Conservation (phyloP, 805 yeast genomes). For the Metschnikowia amazonensis region DNA sequence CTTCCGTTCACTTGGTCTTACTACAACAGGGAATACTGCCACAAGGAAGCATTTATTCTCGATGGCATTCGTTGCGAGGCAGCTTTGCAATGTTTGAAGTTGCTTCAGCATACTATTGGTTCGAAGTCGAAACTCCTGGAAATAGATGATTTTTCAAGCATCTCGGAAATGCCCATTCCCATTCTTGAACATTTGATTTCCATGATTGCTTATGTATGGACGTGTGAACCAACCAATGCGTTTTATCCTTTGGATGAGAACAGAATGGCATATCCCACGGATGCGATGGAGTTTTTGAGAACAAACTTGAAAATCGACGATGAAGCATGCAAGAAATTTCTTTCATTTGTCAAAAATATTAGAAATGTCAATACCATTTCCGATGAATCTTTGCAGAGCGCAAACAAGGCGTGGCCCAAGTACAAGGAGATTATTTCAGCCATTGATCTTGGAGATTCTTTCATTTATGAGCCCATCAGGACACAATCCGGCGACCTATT, state of each 20-base stretch:
- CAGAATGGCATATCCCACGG: constrained; percentile 11
- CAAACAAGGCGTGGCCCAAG: constrained; percentile 7
- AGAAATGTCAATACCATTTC: constrained; percentile 1
- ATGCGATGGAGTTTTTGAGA: constrained; percentile 10
- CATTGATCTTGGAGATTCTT: constrained; percentile 3
- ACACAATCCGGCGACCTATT: background rate
- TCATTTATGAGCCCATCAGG: constrained; percentile 9
- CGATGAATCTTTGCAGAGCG: constrained; percentile 3
- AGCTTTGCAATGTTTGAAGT: constrained; percentile 3
- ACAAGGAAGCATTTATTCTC: constrained; percentile 7
- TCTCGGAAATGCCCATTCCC: constrained; percentile 9
- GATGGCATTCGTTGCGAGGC: constrained; percentile 10
- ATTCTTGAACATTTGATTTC: constrained; percentile 7
- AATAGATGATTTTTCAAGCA: constrained; percentile 8
- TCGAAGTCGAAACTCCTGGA: constrained; percentile 7
- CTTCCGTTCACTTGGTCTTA: constrained; percentile 7
- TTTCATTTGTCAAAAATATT: constrained; percentile 5
- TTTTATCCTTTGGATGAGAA: constrained; percentile 12
- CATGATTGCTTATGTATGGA: constrained; percentile 11
- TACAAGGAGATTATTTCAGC: constrained; percentile 3
- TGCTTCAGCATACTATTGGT: constrained; percentile 11
- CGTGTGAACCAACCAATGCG: constrained; percentile 3
- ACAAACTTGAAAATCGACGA: background rate
- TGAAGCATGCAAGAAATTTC: constrained; percentile 4
- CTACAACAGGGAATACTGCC: constrained; percentile 15